Percentiles rank a stretch among this genome's conserved stretches.
Conservation (phyloP, 495 filamentous ascomycete species). For the Tuber aestivum region DNA sequence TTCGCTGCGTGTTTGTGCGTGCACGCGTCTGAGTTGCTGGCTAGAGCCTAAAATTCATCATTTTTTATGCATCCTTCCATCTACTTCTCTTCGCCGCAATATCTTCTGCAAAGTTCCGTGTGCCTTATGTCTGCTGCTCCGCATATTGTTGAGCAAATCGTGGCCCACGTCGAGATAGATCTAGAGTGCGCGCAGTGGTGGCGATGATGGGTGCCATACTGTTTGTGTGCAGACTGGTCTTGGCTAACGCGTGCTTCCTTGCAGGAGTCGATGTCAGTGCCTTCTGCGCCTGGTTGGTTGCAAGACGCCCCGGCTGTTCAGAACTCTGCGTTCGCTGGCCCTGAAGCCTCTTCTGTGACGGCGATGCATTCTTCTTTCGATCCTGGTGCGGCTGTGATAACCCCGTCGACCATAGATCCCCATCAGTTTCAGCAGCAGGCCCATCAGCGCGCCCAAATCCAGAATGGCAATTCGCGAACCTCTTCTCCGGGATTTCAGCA, state of each 20-base stretch:
- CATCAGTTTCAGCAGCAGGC: conserved; percentile 56
- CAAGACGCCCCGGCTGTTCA: conserved; percentile 42
- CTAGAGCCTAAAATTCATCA: conserved; percentile 28
- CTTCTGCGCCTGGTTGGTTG: conserved; percentile 40
- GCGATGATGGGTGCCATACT: conserved; percentile 23
- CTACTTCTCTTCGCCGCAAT: not conserved
- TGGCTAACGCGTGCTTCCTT: conserved; percentile 35
- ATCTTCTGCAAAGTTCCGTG: conserved; percentile 21
- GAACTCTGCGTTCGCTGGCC: conserved; percentile 36
- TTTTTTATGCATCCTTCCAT: conserved; percentile 13
- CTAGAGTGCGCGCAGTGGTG: conserved; percentile 13
- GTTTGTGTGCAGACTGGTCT: conserved; percentile 19
- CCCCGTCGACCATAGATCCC: conserved; percentile 53
- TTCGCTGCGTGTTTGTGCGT: conserved; percentile 21
- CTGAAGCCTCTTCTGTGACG: conserved; percentile 32
- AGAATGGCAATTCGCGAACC: conserved; percentile 77
- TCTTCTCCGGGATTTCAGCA: conserved; percentile 69
- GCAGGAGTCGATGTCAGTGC: conserved; percentile 43
- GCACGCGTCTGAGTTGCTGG: conserved; percentile 34
- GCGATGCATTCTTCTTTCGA: conserved; percentile 42
- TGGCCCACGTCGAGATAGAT: conserved; percentile 8
- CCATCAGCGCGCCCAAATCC: conserved; percentile 60
- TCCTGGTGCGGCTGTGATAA: conserved; percentile 40
- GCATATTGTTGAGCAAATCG: conserved; percentile 3
- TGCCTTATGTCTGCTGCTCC: conserved; percentile 5